Evolutionary conservation across 2,329 filamentous ascomycete species (phyloP).

Genomic region (Pseudogymnoascus sp.): DNA sequence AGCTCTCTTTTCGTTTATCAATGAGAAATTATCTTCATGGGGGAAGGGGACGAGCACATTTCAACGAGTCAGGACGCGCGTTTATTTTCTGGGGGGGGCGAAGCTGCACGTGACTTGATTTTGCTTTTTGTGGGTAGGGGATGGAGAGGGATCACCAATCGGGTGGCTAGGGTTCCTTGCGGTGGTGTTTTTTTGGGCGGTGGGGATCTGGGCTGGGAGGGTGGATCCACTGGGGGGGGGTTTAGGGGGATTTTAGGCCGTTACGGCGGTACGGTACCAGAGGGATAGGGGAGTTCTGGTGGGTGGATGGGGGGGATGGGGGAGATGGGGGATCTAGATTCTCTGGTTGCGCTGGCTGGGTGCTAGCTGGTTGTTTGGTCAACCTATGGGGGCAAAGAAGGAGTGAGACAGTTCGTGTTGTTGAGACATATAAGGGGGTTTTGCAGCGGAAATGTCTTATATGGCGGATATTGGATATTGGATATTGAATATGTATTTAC

Average conservation of each 20-base stretch:
- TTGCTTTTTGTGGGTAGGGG: not conserved
- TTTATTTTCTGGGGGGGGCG: not conserved
- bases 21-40: not conserved
- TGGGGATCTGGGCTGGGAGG: not conserved
- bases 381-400: not conserved
- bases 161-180: not conserved
- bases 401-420: not conserved
- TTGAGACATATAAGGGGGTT: conserved; percentile 1
- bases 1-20: not conserved
- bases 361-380: not conserved
- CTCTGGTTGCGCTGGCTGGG: not conserved
- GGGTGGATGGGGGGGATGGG: not conserved
- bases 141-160: not conserved
- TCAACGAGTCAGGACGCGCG: not conserved
- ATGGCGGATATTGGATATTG: not conserved
- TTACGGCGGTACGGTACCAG: not conserved
- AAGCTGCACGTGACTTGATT: not conserved
- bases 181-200: not conserved
- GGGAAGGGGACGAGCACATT: not conserved
- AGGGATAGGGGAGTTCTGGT: not conserved
- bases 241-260: not conserved
- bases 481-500: not conserved
- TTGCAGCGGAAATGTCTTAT: not conserved
- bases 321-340: not conserved
- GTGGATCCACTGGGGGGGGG: not conserved